Base-by-base conservation (phyloP, 768 basidiomycete species). In the Lactarius deliciosus region DNA sequence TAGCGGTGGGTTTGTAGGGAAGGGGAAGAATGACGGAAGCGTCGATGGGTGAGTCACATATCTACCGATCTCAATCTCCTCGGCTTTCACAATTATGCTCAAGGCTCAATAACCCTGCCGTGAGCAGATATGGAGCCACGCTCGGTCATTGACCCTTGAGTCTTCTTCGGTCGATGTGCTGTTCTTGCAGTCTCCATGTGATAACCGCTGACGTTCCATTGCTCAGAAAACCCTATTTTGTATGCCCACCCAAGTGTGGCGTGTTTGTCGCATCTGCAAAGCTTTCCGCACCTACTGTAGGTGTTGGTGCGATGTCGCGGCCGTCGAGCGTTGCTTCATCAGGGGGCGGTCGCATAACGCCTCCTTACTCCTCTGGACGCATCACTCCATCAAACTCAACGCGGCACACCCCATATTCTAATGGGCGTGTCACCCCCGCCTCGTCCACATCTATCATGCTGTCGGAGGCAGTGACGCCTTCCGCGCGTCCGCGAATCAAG, bases 1-100 rank as follows among this genome's bases (percentile, higher is more conserved):
- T 25, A 80, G 85, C 71, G 89, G 88, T 41, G 91, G 92, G 7
- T 96, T 94, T 74, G 76, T 83, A 20, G 95, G 96, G 22, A 92
- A 91, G 75, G 96, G 96, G 0, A 99, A 98, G 80, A 99, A 99
- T 72, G 86, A 98, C 72, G 96, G 96, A 40, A 85, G 86, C 55
- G 95, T 96, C 5, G 83, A 81, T 68, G 93, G 92, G 96, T 97
- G 74, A 80, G 93, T 82, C 57, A 22, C 63, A 45, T 41, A 16
- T 43, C 10, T 38, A 22, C 16, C 22, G 20, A 34, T 34, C 55
- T 55, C 56, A 16, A 38, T 68, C 66, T 61, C 68, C 50, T 69
- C 53, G 22, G 62, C 57, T 60, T 64, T 68, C 41, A 60, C 22
- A 34, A 50, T 55, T 30, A 34, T 57, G 57, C 28, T 61, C 20